Percentiles rank a stretch among this genome's conserved stretches.
phyloP scores from a whole-genome alignment of 805 yeast species.

The Monosporozyma yasuniensis region DNA sequence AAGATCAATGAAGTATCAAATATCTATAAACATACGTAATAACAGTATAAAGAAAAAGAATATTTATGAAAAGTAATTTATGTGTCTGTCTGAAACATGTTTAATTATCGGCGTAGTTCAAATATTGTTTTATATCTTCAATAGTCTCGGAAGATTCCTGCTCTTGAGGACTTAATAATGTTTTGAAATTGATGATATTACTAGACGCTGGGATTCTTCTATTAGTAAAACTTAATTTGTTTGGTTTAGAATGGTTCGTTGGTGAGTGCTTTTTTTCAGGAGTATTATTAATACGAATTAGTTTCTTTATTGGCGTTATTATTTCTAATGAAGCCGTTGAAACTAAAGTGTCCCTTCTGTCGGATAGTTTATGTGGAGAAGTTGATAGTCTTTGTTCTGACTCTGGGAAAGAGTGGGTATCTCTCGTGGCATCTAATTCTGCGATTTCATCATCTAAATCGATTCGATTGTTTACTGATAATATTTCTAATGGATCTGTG shows the following conservation, averaged over 20 bases:
- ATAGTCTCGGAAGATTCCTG: conserved; percentile 10
- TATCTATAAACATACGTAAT: not conserved
- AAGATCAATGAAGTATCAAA: not conserved
- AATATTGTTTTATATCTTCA: conserved; percentile 20
- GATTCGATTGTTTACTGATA: not conserved
- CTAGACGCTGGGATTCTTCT: conserved; percentile 3
- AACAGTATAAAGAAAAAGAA: not conserved
- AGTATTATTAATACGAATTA: conserved; percentile 16
- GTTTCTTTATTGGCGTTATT: conserved; percentile 21
- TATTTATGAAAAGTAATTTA: not conserved
- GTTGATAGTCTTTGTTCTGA: not conserved
- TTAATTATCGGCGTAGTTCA: conserved; percentile 19
- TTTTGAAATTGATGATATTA: conserved; percentile 6
- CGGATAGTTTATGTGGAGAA: not conserved
- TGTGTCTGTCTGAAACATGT: not conserved
- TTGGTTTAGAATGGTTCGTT: not conserved
- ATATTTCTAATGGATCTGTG: conserved; percentile 5
- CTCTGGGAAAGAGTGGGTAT: not conserved
- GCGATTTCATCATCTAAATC: not conserved
- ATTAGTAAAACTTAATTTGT: not conserved
- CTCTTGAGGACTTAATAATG: not conserved
- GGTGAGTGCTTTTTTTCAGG: conserved; percentile 10
- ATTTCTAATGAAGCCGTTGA: conserved; percentile 14
- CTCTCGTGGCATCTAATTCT: not conserved
- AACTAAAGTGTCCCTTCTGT: not conserved